These are phyloP conservation scores for Trypanosoma cruzi DNA, from an alignment of 208 protist genomes.

Conservation along the genomic window DNA sequence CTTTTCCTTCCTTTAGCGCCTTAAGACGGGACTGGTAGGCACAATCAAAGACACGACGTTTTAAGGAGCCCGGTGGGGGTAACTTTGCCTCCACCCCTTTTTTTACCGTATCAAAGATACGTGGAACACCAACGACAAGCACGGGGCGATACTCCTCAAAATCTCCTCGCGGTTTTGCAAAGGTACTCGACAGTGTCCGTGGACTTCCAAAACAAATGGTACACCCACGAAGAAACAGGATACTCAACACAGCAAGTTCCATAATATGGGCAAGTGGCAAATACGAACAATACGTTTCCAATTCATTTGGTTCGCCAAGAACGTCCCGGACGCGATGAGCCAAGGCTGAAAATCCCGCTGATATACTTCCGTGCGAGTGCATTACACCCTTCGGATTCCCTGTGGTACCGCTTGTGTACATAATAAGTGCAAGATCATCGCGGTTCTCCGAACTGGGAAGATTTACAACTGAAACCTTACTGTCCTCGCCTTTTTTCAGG, in stretches of 20 bases:
- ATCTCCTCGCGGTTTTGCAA: constrained; percentile 76
- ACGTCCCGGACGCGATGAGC: constrained; percentile 46
- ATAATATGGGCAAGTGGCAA: constrained; percentile 93
- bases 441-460: constrained; percentile 37
- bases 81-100: constrained; percentile 75
- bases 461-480: constrained; percentile 20
- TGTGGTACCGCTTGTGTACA: constrained; percentile 93
- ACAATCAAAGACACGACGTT: constrained; percentile 71
- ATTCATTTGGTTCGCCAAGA: constrained; percentile 39
- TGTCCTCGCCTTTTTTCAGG: constrained; percentile 45
- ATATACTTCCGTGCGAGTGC: constrained; percentile 80
- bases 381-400: constrained; percentile 91
- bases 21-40: constrained; percentile 60
- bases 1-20: constrained; percentile 66
- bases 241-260: constrained; percentile 72
- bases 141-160: constrained; percentile 72
- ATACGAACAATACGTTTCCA: constrained; percentile 85
- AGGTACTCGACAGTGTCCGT: constrained; percentile 76
- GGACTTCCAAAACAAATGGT: constrained; percentile 80
- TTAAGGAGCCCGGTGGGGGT: constrained; percentile 47
- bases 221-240: constrained; percentile 67
- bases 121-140: constrained; percentile 81
- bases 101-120: constrained; percentile 88
- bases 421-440: constrained; percentile 75
- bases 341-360: constrained; percentile 52